phyloP scores from a whole-genome alignment of 768 basidiomycete species.

The Melanogaster broomeanus region DNA sequence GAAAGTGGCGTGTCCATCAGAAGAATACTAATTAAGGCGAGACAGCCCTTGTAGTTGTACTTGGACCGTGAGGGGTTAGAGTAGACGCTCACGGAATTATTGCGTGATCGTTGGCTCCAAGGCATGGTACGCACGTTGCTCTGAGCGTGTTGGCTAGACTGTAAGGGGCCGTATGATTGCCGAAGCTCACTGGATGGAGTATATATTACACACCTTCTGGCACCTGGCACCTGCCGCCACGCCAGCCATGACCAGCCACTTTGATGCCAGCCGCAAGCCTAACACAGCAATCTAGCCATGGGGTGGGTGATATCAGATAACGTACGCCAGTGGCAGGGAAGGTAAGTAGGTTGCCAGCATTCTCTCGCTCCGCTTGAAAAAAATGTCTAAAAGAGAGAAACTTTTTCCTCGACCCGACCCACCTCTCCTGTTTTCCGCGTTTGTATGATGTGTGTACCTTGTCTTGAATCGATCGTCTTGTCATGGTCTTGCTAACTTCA shows the following conservation, averaged over 20 bases:
- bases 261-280: conserved; percentile 21
- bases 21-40: background rate
- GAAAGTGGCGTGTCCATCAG: background rate
- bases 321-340: background rate
- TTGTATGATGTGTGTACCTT: conserved; percentile 25
- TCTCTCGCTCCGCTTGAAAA: conserved; percentile 28
- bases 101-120: background rate
- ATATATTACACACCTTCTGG: too few relatives aligned
- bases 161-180: too few relatives aligned
- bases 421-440: conserved; percentile 15
- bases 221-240: background rate
- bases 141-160: too few relatives aligned
- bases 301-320: conserved; percentile 13
- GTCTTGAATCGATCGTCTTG: background rate
- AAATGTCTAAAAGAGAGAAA: conserved; percentile 1
- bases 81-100: background rate
- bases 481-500: conserved; percentile 1
- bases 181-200: too few relatives aligned
- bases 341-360: too few relatives aligned
- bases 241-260: conserved; percentile 12
- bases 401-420: background rate
- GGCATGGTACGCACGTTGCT: too few relatives aligned
- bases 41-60: background rate
- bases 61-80: background rate
- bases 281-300: too few relatives aligned